Evolutionary conservation across 768 basidiomycete species (phyloP).

Genomic region (Cystofilobasidium bisporidii): DNA sequence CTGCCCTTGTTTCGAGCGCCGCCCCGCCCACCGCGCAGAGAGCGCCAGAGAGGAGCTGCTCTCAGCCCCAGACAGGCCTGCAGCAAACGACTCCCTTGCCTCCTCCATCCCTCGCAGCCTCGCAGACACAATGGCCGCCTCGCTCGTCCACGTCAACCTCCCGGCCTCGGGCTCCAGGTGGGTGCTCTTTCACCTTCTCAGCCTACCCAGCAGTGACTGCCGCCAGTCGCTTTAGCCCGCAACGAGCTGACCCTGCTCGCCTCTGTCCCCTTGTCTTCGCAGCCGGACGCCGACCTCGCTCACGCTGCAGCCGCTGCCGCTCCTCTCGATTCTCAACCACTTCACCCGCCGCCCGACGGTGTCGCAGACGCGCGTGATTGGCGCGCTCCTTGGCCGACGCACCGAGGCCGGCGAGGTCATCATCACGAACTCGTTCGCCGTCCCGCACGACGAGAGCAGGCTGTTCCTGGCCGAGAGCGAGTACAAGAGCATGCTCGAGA

Average conservation of each 20-base stretch:
- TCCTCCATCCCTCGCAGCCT: no score
- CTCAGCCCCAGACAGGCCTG: no score
- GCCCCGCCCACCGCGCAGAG: no score
- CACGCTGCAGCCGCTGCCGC: slow-evolving; percentile 80
- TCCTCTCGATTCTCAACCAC: slow-evolving; percentile 93
- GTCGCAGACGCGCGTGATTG: slow-evolving; percentile 72
- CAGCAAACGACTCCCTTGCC: no score
- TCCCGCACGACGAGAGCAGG: slow-evolving; percentile 52
- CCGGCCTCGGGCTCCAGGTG: not conserved
- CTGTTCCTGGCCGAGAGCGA: slow-evolving; percentile 38
- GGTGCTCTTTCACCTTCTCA: not conserved
- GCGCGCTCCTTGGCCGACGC: slow-evolving; percentile 81
- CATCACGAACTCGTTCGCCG: slow-evolving; percentile 78
- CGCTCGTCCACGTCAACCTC: slow-evolving; percentile 9
- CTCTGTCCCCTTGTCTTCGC: not conserved
- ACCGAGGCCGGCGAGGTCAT: slow-evolving; percentile 47
- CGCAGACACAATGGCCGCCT: not conserved
- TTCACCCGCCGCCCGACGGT: slow-evolving; percentile 72
- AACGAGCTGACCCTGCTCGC: no score
- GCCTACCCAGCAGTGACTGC: not conserved
- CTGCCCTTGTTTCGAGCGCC: no score
- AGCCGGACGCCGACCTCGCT: slow-evolving; percentile 41
- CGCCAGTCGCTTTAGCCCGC: not conserved
- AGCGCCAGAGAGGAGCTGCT: no score
- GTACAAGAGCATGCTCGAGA: slow-evolving; percentile 82